Base-by-base conservation (phyloP, 805 yeast species). In the Dipodascopsis tothii region DNA sequence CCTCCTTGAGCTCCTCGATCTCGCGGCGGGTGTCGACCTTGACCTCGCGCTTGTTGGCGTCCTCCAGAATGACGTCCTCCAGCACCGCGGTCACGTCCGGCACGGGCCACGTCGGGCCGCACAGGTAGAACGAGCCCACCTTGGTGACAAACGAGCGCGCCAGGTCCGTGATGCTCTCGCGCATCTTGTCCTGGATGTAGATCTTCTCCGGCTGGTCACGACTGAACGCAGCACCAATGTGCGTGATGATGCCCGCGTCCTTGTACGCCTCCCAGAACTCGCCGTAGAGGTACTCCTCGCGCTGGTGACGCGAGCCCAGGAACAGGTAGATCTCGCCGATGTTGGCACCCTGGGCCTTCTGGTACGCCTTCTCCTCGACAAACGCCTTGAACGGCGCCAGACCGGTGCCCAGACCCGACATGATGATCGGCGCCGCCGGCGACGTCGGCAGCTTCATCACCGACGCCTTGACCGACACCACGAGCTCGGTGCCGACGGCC, bases 61-160 rank as follows among this genome's bases (percentile, higher is more conserved):
- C 95, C 37, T 74, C 73, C 20, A 65, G 64, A 40, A 87, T 73
- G 56, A 90, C 82, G 52, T 85, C 95, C 59, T 82, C 82, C 55
- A 90, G 70, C 57, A 95, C 94, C 35, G 81, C 82, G 41, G 95
- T 84, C 57, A 90, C 84, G 63, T 88, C 96, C 7, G 97, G 96
- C 60, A 90, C 96, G 27, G 97, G 97, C 97, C 97, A 90, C 2
- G 96, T 90, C 35, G 97, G 97, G 51, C 51, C 97, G 78, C 97
- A 90, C 62, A 90, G 73, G 69, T 90, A 90, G 76, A 90, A 90
- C 21, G 87, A 80, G 45, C 97, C 97, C 45, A 80, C 69, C 67
- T 87, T 74, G 51, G 70, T 68, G 35, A 80, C 81, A 65, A 90
- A 77, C 40, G 95, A 88, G 35, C 78, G 84, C 38, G 83, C 82